These are phyloP conservation scores for Cyberlindnera nakhonratchasimensis DNA, from an alignment of 805 yeast species.

Conservation along the genomic window DNA sequence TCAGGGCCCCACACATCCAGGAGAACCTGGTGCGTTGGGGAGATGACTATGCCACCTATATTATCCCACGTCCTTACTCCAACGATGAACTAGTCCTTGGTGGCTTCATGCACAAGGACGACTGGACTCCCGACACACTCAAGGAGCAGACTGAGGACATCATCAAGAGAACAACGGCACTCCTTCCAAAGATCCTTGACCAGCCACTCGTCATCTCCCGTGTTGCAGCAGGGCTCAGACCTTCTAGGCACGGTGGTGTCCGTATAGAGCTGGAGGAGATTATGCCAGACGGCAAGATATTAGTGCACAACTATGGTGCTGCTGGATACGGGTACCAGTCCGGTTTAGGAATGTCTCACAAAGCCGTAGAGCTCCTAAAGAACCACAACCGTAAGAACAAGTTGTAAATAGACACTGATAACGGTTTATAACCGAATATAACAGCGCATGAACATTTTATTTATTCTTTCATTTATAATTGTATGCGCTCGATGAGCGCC, in stretches of 20 bases:
- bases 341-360: constrained; percentile 56
- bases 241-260: constrained; percentile 72
- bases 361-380: constrained; percentile 38
- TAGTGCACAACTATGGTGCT: constrained; percentile 73
- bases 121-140: constrained; percentile 60
- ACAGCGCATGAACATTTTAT: no score
- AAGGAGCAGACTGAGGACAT: constrained; percentile 59
- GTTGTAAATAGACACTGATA: background rate
- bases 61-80: constrained; percentile 68
- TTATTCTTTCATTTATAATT: no score
- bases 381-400: constrained; percentile 8
- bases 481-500: no score
- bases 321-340: constrained; percentile 66
- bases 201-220: constrained; percentile 51
- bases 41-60: constrained; percentile 56
- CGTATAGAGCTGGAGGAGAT: constrained; percentile 57
- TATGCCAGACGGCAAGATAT: constrained; percentile 35
- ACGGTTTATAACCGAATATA: background rate
- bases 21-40: constrained; percentile 63
- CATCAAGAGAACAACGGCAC: constrained; percentile 49
- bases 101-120: constrained; percentile 64
- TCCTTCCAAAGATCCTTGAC: constrained; percentile 48
- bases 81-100: constrained; percentile 69
- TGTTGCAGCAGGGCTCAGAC: constrained; percentile 73
- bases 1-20: constrained; percentile 63